phyloP scores from a whole-genome alignment of 2,329 filamentous ascomycete species.

The Nannizziopsis arthrosporioides region DNA sequence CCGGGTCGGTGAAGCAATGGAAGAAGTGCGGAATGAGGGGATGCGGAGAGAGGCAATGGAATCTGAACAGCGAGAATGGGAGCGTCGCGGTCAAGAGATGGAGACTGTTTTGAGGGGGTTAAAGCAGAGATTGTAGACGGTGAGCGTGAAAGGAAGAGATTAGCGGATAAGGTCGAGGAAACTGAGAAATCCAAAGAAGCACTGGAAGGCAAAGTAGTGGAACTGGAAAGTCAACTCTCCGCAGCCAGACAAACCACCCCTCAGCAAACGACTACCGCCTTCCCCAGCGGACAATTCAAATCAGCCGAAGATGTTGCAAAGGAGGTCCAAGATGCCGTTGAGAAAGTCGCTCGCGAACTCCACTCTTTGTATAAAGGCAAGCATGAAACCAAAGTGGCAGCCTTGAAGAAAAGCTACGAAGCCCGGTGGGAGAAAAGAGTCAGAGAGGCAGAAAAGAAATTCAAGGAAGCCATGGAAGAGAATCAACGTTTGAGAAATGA shows the following conservation, averaged over 20 bases:
- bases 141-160: conserved; percentile 69
- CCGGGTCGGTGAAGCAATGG: conserved; percentile 73
- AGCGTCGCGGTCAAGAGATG: conserved; percentile 74
- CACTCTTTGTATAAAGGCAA: conserved; percentile 93
- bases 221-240: conserved; percentile 37
- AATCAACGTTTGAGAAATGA: conserved; percentile 61
- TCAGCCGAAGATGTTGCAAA: conserved; percentile 39
- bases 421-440: conserved; percentile 80
- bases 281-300: conserved; percentile 20
- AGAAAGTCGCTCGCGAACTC: conserved; percentile 86
- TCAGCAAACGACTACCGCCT: conserved; percentile 26
- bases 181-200: conserved; percentile 49
- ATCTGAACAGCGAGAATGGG: conserved; percentile 70
- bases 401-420: conserved; percentile 72
- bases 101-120: conserved; percentile 68
- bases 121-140: conserved; percentile 68
- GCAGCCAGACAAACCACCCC: conserved; percentile 28
- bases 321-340: conserved; percentile 74
- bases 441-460: conserved; percentile 59
- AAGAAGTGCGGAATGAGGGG: conserved; percentile 69
- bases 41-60: conserved; percentile 58
- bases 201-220: conserved; percentile 35
- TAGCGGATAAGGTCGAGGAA: conserved; percentile 64
- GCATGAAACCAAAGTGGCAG: conserved; percentile 89
- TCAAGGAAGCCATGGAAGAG: conserved; percentile 58